phyloP scores from a whole-genome alignment of 1,139 yeast species.

The Candida sanyaensis region DNA sequence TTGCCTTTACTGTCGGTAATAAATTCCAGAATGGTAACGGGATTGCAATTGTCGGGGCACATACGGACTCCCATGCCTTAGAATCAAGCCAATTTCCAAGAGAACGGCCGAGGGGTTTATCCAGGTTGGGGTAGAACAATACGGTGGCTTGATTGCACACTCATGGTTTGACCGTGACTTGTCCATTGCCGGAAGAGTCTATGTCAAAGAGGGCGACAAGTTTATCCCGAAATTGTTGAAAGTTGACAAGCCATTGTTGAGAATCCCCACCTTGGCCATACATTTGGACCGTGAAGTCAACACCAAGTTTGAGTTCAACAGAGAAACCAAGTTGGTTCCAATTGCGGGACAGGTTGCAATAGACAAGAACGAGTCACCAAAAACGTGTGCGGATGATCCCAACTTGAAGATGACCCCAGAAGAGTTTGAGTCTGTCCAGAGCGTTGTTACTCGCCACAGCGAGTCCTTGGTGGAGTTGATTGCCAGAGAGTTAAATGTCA shows the following conservation, averaged over 20 bases:
- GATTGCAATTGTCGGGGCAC: constrained; percentile 88
- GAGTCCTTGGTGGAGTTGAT: constrained; percentile 65
- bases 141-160: constrained; percentile 96
- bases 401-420: constrained; percentile 45
- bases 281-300: constrained; percentile 82
- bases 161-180: constrained; percentile 93
- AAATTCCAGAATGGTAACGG: constrained; percentile 81
- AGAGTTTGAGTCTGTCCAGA: constrained; percentile 66
- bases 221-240: constrained; percentile 71
- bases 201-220: constrained; percentile 53
- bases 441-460: constrained; percentile 75
- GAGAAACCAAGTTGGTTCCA: constrained; percentile 84
- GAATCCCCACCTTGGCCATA: constrained; percentile 94
- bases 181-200: constrained; percentile 89
- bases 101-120: constrained; percentile 72
- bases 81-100: constrained; percentile 88
- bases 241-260: constrained; percentile 77
- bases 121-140: constrained; percentile 91
- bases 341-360: constrained; percentile 70
- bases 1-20: constrained; percentile 83
- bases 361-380: constrained; percentile 30
- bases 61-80: constrained; percentile 94
- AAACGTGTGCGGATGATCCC: constrained; percentile 48
- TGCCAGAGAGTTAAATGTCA: constrained; percentile 62
- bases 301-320: constrained; percentile 83